phyloP scores from a whole-genome alignment of 2,329 filamentous ascomycete genomes.

The Neobulgaria alba region DNA sequence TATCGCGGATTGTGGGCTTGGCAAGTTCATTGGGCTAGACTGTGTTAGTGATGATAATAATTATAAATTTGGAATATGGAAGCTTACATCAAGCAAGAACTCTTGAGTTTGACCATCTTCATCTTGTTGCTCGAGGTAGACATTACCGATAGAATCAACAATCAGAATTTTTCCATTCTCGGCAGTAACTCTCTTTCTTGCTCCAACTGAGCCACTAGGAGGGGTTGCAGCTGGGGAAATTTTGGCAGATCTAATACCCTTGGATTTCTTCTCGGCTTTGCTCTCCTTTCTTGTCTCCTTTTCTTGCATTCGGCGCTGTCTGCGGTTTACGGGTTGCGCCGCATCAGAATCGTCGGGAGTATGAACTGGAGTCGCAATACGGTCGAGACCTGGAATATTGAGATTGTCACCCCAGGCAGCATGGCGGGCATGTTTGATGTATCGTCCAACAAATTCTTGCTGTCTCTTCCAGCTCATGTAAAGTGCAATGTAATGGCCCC shows the following conservation, averaged over 20 bases:
- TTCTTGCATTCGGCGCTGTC: slow-evolving; percentile 82
- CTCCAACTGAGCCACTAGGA: slow-evolving; percentile 55
- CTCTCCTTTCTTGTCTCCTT: slow-evolving; percentile 60
- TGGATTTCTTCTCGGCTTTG: slow-evolving; percentile 42
- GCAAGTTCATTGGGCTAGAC: slow-evolving; percentile 69
- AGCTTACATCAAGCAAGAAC: slow-evolving; percentile 77
- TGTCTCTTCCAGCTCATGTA: slow-evolving; percentile 85
- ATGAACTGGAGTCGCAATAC: slow-evolving; percentile 32
- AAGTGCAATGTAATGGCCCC: slow-evolving; percentile 76
- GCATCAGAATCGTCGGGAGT: slow-evolving; percentile 37
- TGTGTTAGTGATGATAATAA: slow-evolving; percentile 21
- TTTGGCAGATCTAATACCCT: slow-evolving; percentile 39
- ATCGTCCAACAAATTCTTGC: slow-evolving; percentile 81
- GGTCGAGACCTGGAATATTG: slow-evolving; percentile 59
- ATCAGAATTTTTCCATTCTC: slow-evolving; percentile 94
- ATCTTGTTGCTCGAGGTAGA: slow-evolving; percentile 87
- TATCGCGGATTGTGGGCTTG: slow-evolving; percentile 70
- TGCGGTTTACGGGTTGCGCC: slow-evolving; percentile 62
- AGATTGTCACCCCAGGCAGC: slow-evolving; percentile 84
- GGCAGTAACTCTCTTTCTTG: slow-evolving; percentile 79
- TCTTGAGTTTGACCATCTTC: slow-evolving; percentile 78
- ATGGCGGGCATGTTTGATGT: slow-evolving; percentile 80
- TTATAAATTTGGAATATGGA: background rate
- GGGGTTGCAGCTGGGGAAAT: slow-evolving; percentile 30
- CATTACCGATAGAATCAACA: slow-evolving; percentile 84